Evolutionary conservation across 2,329 filamentous ascomycete genomes (phyloP).

Genomic region (Thermothelomyces thermophilus): DNA sequence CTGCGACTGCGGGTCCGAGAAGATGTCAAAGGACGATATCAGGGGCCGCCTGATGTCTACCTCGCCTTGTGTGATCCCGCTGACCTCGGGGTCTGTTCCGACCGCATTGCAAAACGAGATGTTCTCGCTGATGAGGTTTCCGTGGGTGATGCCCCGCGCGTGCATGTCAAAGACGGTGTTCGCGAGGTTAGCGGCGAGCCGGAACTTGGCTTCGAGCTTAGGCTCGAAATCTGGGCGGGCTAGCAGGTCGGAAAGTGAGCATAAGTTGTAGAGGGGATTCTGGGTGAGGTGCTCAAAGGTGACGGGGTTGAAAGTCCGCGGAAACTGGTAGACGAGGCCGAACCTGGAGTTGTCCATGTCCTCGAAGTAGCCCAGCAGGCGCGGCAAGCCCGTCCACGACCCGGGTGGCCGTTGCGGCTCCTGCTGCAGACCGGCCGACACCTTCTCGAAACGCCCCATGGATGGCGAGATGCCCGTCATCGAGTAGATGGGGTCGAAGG

Average conservation of each 20-base stretch:
- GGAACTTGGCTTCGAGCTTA: conserved; percentile 67
- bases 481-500: conserved; percentile 56
- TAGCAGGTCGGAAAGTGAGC: conserved; percentile 50
- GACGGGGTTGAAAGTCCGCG: conserved; percentile 55
- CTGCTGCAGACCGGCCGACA: conserved; percentile 52
- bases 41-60: conserved; percentile 63
- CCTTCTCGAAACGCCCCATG: conserved; percentile 58
- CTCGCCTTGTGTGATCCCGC: conserved; percentile 36
- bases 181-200: conserved; percentile 64
- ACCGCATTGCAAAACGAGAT: conserved; percentile 56
- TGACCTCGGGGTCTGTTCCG: conserved; percentile 34
- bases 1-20: conserved; percentile 43
- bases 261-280: conserved; percentile 44
- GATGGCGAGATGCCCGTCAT: conserved; percentile 57
- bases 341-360: conserved; percentile 63
- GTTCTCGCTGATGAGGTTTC: conserved; percentile 60
- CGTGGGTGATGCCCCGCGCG: conserved; percentile 60
- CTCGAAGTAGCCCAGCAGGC: conserved; percentile 65
- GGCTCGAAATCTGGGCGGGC: conserved; percentile 50
- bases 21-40: conserved; percentile 68
- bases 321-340: conserved; percentile 69
- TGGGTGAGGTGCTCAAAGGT: conserved; percentile 46
- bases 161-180: conserved; percentile 71
- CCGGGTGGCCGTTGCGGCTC: conserved; percentile 45
- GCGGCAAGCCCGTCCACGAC: conserved; percentile 56